These are phyloP conservation scores for Cardamine resedifolia DNA, from an alignment of 345 rosid species.

Conservation along the genomic window DNA sequence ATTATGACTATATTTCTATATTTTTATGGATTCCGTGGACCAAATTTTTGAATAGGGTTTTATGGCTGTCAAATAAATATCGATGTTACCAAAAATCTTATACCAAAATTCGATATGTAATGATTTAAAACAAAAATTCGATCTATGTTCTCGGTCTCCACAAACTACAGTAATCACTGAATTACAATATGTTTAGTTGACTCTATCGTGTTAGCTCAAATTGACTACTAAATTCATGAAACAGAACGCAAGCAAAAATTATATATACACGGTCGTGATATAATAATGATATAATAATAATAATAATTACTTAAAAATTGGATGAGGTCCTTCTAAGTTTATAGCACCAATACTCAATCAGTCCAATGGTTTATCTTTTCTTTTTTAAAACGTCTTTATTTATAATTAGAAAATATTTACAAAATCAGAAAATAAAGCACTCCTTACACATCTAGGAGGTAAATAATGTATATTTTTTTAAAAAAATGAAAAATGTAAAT, in stretches of 20 bases:
- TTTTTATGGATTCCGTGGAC: slow-evolving; percentile 12
- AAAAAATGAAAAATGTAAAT: no score
- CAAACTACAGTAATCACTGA: not conserved
- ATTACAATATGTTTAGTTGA: not conserved
- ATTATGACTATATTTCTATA: not conserved
- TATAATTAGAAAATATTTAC: no score
- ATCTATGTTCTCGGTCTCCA: not conserved
- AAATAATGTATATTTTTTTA: no score
- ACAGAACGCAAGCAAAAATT: not conserved
- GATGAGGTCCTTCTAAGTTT: not conserved
- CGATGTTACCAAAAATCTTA: slow-evolving; percentile 9
- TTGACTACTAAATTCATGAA: not conserved
- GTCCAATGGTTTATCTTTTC: not conserved
- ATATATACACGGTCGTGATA: not conserved
- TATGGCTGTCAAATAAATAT: slow-evolving; percentile 10
- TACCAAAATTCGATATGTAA: not conserved
- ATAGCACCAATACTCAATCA: not conserved
- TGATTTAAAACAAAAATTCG: not conserved
- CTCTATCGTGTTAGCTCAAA: not conserved
- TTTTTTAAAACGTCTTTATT: no score
- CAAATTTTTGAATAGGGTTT: not conserved
- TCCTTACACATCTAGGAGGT: no score
- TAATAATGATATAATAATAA: not conserved
- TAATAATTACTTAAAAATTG: no score
- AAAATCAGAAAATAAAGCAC: no score